These are phyloP conservation scores for Candida dubliniensis DNA, from an alignment of 1,139 yeast genomes.

Conservation along the genomic window DNA sequence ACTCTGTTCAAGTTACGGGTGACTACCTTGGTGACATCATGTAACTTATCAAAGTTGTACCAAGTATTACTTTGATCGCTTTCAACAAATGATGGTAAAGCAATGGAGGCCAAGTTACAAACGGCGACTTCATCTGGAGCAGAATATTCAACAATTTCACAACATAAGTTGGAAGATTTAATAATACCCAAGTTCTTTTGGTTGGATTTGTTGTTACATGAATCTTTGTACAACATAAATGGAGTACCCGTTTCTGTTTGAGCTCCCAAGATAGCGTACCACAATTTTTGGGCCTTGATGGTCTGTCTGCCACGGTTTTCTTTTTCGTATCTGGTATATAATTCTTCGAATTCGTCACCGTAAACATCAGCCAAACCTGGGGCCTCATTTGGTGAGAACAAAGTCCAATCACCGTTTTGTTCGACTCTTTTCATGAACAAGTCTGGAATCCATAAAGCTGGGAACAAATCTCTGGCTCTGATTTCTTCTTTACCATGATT, in stretches of 20 bases:
- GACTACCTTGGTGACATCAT: conserved; percentile 53
- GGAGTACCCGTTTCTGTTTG: conserved; percentile 95
- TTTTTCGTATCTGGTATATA: conserved; percentile 70
- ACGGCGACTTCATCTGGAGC: conserved; percentile 88
- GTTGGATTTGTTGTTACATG: conserved; percentile 79
- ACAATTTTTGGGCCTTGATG: conserved; percentile 81
- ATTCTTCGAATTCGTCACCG: conserved; percentile 75
- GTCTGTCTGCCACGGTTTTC: conserved; percentile 72
- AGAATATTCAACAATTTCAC: conserved; percentile 88
- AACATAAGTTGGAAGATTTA: conserved; percentile 85
- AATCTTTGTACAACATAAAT: conserved; percentile 86
- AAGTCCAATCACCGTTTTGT: conserved; percentile 74
- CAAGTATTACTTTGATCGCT: conserved; percentile 37
- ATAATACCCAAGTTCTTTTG: conserved; percentile 86
- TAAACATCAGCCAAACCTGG: conserved; percentile 78
- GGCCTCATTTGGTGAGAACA: conserved; percentile 87
- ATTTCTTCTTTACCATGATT: conserved; percentile 91
- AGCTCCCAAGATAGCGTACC: conserved; percentile 85
- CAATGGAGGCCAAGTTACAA: conserved; percentile 85
- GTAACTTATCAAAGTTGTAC: conserved; percentile 57
- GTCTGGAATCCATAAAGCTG: conserved; percentile 92
- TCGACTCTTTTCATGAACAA: conserved; percentile 88
- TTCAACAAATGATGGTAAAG: conserved; percentile 70
- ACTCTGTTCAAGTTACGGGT: conserved; percentile 56
- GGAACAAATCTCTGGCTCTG: conserved; percentile 86